Base-by-base conservation (phyloP, 78 protist species). In the Goniomonas avonlea region DNA sequence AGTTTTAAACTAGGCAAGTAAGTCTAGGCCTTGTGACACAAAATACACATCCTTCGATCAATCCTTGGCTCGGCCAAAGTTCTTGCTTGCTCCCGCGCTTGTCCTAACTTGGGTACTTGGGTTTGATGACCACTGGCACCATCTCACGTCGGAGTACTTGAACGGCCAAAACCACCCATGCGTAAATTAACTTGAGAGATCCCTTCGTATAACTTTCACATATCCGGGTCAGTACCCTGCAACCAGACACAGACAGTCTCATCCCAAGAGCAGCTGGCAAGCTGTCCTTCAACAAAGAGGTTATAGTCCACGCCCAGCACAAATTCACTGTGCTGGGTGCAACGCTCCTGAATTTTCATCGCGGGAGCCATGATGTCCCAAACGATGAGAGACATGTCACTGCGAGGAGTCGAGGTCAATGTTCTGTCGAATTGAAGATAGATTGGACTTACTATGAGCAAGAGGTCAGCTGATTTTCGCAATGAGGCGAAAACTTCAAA, bases 261-360 rank as follows among this genome's bases (percentile, higher is more conserved):
- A 47, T 65, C 73, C 73, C 73, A 65, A 25, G 38, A 20, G 73
- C 31, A 3, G 25, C 38, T 65, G 35, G 73, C 73, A 7, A 65
- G 4, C 45, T 7, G 3, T 3, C 47, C 47, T 25, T 65, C 47
- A 20, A 5, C 3, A 9, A 65, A 65, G 40, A 86, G 77, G 74
- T 55, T 55, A 77, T 82, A 89, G 73, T 89, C 93, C 15, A 86
- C 43, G 35, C 93, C 93, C 27, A 89, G 85, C 5, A 81, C 90
- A 63, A 86, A 85, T 55, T 89, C 93, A 29, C 77, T 77, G 73
- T 89, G 93, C 35, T 89, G 93, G 39, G 78, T 90, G 73, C 80
- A 78, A 43, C 74, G 70, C 34, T 11, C 50, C n/a, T 43, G n/a
- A 11, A 11, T 11, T 8, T 43, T 43, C 50, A 43, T 8, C 50